Conservation (phyloP, 179 eudicot species). For the Pouteria campechiana region DNA sequence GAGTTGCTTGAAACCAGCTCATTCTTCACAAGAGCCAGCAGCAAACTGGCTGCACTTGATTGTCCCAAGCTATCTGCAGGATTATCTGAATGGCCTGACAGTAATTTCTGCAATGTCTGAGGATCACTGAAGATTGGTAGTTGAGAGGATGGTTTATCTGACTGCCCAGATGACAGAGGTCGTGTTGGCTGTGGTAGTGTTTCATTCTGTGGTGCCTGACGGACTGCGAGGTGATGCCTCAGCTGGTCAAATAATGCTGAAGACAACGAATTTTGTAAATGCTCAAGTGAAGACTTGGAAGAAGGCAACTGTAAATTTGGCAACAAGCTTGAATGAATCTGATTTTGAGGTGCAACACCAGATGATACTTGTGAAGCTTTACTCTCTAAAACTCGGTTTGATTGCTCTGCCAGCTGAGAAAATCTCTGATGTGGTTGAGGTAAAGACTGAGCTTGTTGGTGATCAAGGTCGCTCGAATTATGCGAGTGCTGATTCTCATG, state of each 20-base stretch:
- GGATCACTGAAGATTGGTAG: slow-evolving; percentile 12
- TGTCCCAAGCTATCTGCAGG: slow-evolving; percentile 24
- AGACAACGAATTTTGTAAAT: no score
- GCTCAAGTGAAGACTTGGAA: slow-evolving; percentile 5
- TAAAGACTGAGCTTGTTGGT: slow-evolving; percentile 17
- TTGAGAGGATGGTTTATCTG: slow-evolving; percentile 18
- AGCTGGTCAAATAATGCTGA: slow-evolving; percentile 12
- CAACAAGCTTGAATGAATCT: slow-evolving; percentile 13
- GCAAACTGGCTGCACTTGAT: slow-evolving; percentile 33
- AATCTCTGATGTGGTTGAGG: slow-evolving; percentile 31
- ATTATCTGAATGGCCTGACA: slow-evolving; percentile 20
- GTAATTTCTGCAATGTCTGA: slow-evolving; percentile 12
- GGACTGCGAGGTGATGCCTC: slow-evolving; percentile 18
- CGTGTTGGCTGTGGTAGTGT: slow-evolving; percentile 14
- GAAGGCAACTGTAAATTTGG: slow-evolving; percentile 23
- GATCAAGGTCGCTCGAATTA: slow-evolving; percentile 30
- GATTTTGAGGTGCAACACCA: slow-evolving; percentile 16
- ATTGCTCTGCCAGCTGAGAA: slow-evolving; percentile 21
- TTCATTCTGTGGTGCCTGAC: slow-evolving; percentile 12
- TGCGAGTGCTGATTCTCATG: slow-evolving; percentile 27
- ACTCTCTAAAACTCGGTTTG: slow-evolving; percentile 15
- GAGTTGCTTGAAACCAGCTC: slow-evolving; percentile 28
- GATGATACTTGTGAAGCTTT: slow-evolving; percentile 22
- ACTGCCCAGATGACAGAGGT: slow-evolving; percentile 24
- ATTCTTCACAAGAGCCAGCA: slow-evolving; percentile 52